These are phyloP conservation scores for Cryptosporidium baileyi DNA, from an alignment of 169 alveolate genomes.

Conservation along the genomic window DNA sequence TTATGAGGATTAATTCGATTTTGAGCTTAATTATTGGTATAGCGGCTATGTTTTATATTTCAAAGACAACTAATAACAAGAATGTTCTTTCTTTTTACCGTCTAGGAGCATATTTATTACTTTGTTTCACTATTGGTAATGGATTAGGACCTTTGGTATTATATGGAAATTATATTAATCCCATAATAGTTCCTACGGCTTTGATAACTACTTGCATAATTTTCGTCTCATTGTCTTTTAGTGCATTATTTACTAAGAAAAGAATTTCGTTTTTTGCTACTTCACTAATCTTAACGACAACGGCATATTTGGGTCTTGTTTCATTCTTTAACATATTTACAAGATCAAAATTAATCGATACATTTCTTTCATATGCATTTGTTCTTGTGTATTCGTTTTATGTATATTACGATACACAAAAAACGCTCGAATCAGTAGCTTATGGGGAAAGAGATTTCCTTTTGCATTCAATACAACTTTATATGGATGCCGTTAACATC, in stretches of 20 bases:
- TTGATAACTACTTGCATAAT: constrained; percentile 34
- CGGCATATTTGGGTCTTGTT: constrained; percentile 50
- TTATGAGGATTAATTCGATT: constrained; percentile 2
- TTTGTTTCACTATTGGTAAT: constrained; percentile 46
- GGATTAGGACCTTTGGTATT: constrained; percentile 51
- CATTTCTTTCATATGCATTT: constrained; percentile 37
- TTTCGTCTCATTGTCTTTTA: constrained; percentile 30
- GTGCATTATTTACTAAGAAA: constrained; percentile 44
- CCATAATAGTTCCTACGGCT: constrained; percentile 59
- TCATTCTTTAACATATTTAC: constrained; percentile 55
- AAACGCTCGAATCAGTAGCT: constrained; percentile 43
- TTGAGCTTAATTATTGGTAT: constrained; percentile 18
- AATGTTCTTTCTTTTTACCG: constrained; percentile 7
- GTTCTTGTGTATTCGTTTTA: constrained; percentile 42
- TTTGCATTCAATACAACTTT: constrained; percentile 51
- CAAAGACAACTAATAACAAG: not conserved
- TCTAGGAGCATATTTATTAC: constrained; percentile 4
- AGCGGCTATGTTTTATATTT: constrained; percentile 17
- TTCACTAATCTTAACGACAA: constrained; percentile 30
- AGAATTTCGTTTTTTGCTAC: constrained; percentile 35
- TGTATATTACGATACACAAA: constrained; percentile 58
- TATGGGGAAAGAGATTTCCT: constrained; percentile 55
- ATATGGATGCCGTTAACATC: constrained; percentile 44
- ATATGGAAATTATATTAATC: constrained; percentile 46
- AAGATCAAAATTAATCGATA: constrained; percentile 45